Evolutionary conservation across 2,329 filamentous ascomycete species (phyloP), one percentile per base, ranked within the genome.

Genomic region (Zymoseptoria pseudotritici): DNA sequence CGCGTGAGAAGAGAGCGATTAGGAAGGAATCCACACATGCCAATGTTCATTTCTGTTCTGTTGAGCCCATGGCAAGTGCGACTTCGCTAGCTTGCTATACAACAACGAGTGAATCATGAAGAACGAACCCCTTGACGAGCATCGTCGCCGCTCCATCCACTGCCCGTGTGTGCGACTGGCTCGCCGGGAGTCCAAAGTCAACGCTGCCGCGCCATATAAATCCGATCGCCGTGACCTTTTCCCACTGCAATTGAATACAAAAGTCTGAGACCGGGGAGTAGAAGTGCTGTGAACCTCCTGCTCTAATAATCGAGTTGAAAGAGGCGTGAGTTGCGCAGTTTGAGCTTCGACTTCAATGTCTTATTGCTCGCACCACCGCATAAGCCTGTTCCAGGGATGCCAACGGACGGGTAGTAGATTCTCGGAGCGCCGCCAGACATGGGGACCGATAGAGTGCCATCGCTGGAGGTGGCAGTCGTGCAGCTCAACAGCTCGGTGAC

Each of bases 401-500:
- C 55, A 21, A 62, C 61, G 9, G 68, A 69, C 3, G 75, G 69
- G 54, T 73, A 75, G 58, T 71, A 76, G 20, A 76, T 66, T 50
- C 68, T 67, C 3, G 75, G 73, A 56, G 72, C 50, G 2, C 75
- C 75, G 9, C 57, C 61, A 20, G 61, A 62, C 72, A 77, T 76
- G 0, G 70, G 66, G 4, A 76, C 73, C 0, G 60, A 53, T 5
- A 77, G 63, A 2, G 58, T 68, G 8, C 73, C 73, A 58, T 65
- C 52, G 19, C 64, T 68, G 17, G 67, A 69, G 2, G 66, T 73
- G 19, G 70, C 54, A 2, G 65, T 69, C 3, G 61, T 60, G 64
- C 77, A 78, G 5, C 64, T 67, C 21, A 76, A 59, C 6, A 78
- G 64, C 58, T 79, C 77, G 9, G 73, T 73, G n/a, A 77, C 56